phyloP scores from a whole-genome alignment of 73 alveolate species.

The Paramecium pentaurelia region DNA sequence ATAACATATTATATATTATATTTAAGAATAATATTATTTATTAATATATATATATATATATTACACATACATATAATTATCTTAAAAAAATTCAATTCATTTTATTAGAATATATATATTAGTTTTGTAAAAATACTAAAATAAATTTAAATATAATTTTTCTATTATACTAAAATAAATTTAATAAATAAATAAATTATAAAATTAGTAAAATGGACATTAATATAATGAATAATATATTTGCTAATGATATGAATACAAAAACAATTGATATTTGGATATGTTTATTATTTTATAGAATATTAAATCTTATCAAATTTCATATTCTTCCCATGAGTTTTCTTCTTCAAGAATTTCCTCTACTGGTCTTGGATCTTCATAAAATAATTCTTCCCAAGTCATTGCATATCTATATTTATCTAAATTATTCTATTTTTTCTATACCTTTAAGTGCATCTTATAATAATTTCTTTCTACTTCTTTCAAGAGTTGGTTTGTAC shows the following conservation, averaged over 20 bases:
- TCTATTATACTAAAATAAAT: neutral
- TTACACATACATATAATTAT: too few relatives aligned
- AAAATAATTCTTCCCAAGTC: conserved; percentile 55
- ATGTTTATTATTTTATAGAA: neutral
- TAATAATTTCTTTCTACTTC: conserved; percentile 48
- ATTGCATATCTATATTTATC: conserved; percentile 53
- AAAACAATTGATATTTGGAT: neutral
- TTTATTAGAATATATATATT: too few relatives aligned
- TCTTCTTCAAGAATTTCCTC: conserved; percentile 54
- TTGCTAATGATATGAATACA: neutral
- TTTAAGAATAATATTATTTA: neutral
- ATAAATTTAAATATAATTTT: too few relatives aligned
- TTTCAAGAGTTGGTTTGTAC: conserved; percentile 59
- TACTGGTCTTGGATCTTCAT: conserved; percentile 53
- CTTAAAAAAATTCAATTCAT: too few relatives aligned
- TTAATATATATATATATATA: too few relatives aligned
- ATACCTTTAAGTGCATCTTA: conserved; percentile 29
- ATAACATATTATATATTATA: neutral
- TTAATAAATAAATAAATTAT: too few relatives aligned
- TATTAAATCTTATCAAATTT: neutral
- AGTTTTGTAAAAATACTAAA: neutral
- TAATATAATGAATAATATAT: neutral
- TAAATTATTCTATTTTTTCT: neutral
- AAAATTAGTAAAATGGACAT: neutral
- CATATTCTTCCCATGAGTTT: conserved; percentile 52